These are phyloP conservation scores for Saccharum hybrid DNA, from an alignment of 202 grass and related monocot species.

Conservation along the genomic window DNA sequence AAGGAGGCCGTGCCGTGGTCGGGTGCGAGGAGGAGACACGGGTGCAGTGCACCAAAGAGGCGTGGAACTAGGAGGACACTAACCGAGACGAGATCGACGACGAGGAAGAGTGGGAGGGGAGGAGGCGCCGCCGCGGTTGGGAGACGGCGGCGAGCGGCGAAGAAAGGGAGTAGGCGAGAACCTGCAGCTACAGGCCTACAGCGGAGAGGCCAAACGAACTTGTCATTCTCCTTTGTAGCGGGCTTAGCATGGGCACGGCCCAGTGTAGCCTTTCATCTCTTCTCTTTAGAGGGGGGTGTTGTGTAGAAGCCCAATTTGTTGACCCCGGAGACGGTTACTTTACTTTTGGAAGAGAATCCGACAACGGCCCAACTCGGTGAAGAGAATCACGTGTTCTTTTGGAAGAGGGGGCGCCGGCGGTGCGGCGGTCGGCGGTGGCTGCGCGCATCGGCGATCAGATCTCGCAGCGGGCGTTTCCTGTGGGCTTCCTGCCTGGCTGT, in stretches of 20 bases:
- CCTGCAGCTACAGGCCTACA: no score
- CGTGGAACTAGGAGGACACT: background rate
- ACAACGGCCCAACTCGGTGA: background rate
- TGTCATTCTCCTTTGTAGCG: background rate
- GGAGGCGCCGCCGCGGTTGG: slow-evolving; percentile 25
- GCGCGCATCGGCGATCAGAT: background rate
- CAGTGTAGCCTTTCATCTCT: background rate
- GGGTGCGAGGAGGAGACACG: background rate
- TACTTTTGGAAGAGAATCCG: background rate
- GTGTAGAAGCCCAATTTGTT: background rate
- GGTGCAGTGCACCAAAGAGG: background rate
- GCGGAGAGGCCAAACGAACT: slow-evolving; percentile 7
- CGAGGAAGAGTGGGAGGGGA: background rate
- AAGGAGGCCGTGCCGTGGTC: background rate
- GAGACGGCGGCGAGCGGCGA: background rate
- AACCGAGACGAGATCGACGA: slow-evolving; percentile 19
- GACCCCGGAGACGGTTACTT: background rate
- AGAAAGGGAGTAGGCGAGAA: background rate
- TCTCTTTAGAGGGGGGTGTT: no score
- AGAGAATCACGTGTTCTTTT: background rate
- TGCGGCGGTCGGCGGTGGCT: no score
- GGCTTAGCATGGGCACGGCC: background rate
- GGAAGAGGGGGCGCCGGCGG: background rate
- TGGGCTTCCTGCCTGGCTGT: background rate
- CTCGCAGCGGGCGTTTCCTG: background rate